phyloP scores from a whole-genome alignment of 2,329 filamentous ascomycete genomes.

The Coniochaeta sp. region DNA sequence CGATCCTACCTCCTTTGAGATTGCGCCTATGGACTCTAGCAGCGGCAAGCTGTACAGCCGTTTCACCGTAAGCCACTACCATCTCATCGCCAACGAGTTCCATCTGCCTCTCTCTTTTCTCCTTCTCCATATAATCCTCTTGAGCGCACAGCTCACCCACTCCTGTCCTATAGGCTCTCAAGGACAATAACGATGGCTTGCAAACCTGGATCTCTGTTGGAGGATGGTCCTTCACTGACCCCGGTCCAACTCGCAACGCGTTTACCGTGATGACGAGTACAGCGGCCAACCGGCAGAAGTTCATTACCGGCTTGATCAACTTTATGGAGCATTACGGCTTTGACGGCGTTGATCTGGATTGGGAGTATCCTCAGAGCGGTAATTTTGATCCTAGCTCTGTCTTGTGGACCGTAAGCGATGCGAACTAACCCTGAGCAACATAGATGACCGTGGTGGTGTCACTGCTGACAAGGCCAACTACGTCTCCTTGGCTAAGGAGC shows the following conservation, averaged over 20 bases:
- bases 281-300: too few relatives aligned
- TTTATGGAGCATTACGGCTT: slow-evolving; percentile 13
- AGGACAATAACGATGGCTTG: slow-evolving; percentile 18
- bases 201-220: slow-evolving; percentile 29
- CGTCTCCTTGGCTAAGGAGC: too few relatives aligned
- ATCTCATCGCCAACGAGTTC: slow-evolving; percentile 3
- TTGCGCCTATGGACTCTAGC: slow-evolving; percentile 19
- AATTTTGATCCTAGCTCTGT: too few relatives aligned
- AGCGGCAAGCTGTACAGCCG: too few relatives aligned
- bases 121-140: too few relatives aligned
- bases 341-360: slow-evolving; percentile 32
- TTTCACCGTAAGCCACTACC: not conserved
- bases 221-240: slow-evolving; percentile 32
- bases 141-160: too few relatives aligned
- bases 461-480: too few relatives aligned
- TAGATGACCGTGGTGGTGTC: too few relatives aligned
- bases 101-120: too few relatives aligned
- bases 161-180: not conserved
- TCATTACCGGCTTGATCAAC: not conserved
- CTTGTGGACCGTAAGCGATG: too few relatives aligned
- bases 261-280: too few relatives aligned
- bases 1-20: slow-evolving; percentile 17
- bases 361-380: slow-evolving; percentile 23
- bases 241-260: not conserved
- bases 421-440: too few relatives aligned